Percentiles rank a stretch among this genome's conserved stretches.
Conservation (phyloP, 768 basidiomycete genomes). For the Leccinum aurantiacum region DNA sequence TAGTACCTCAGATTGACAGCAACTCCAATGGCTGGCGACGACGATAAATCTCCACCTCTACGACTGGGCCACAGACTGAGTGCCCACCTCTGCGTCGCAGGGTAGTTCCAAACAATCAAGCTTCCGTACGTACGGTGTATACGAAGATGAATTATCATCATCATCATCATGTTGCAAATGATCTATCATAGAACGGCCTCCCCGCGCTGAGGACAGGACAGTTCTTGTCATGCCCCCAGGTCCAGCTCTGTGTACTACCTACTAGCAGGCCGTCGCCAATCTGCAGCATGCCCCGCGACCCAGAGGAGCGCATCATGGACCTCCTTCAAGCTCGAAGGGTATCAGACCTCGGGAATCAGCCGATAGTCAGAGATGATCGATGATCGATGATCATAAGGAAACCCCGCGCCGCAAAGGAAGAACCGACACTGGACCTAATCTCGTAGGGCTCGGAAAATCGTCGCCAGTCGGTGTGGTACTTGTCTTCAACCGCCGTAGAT, state of each 20-base stretch:
- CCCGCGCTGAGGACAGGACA: too few species aligned
- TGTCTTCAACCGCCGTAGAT: conserved; percentile 58
- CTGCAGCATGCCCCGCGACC: conserved; percentile 40
- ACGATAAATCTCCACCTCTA: too few species aligned
- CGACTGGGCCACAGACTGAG: too few species aligned
- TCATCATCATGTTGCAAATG: too few species aligned
- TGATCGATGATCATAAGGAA: conserved; percentile 41
- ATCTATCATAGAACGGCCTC: too few species aligned
- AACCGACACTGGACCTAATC: conserved; percentile 46
- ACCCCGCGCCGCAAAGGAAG: conserved; percentile 62
- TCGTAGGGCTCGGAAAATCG: conserved; percentile 45
- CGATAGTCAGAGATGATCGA: conserved; percentile 67
- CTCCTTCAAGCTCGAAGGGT: conserved; percentile 50
- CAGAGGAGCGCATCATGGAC: conserved; percentile 60
- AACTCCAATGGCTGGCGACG: too few species aligned
- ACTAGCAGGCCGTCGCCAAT: conserved; percentile 4
- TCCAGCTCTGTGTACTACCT: conserved; percentile 35
- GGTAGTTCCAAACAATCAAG: too few species aligned
- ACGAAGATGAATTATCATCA: too few species aligned
- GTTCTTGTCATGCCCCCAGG: conserved; percentile 11
- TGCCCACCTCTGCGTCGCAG: too few species aligned
- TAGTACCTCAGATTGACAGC: too few species aligned
- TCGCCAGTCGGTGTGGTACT: conserved; percentile 50
- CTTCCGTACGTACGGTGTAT: too few species aligned
- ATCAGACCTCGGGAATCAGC: conserved; percentile 36